These are phyloP conservation scores for Paramecium primaurelia DNA, from an alignment of 73 alveolate genomes.

Conservation along the genomic window DNA sequence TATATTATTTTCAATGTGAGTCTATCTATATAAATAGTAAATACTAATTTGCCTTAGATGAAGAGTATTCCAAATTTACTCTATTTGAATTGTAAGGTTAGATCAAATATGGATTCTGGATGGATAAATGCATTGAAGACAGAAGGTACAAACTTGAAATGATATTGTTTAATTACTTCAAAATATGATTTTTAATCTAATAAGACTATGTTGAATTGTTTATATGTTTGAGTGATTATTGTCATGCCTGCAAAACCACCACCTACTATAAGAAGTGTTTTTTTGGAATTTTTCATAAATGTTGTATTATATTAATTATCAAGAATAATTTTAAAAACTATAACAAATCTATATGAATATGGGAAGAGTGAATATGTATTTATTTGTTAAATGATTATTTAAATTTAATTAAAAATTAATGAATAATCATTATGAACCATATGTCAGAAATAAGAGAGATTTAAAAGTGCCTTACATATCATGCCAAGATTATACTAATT, in stretches of 20 bases:
- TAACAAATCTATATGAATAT: neutral
- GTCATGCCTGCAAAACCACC: constrained; percentile 27
- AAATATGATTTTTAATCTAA: neutral
- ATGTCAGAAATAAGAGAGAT: constrained; percentile 43
- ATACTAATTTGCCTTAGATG: neutral
- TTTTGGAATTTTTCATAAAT: neutral
- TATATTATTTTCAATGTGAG: neutral
- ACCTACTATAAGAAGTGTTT: neutral
- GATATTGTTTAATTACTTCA: neutral
- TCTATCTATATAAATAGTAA: neutral
- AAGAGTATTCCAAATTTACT: neutral
- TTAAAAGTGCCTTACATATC: constrained; percentile 30
- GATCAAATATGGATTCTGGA: neutral
- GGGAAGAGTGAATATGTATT: neutral
- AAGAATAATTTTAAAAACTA: neutral
- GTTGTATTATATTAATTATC: neutral
- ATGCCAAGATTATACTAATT: constrained; percentile 18
- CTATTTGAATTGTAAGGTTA: neutral
- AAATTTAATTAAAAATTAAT: constrained; percentile 2
- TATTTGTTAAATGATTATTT: neutral
- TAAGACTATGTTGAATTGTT: neutral
- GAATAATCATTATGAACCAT: constrained; percentile 47
- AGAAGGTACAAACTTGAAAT: neutral
- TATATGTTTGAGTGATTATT: neutral
- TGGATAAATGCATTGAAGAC: neutral